These are phyloP conservation scores for Leucocoprinus sp. DNA, from an alignment of 768 basidiomycete genomes.

Conservation along the genomic window DNA sequence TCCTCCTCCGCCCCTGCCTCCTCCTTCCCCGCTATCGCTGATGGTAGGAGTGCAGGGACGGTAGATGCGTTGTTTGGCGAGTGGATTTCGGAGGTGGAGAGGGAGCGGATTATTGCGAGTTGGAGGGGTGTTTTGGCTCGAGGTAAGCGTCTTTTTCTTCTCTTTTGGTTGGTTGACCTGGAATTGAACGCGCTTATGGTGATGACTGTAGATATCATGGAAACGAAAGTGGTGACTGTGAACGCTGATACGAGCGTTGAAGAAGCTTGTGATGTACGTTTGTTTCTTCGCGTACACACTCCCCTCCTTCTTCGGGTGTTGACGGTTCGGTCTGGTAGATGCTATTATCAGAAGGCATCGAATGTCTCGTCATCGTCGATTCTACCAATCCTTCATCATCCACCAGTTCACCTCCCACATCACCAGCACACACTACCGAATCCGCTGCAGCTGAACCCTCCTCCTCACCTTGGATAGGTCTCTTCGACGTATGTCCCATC, in stretches of 20 bases:
- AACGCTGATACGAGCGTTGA: conserved; percentile 72
- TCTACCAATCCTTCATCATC: conserved; percentile 1
- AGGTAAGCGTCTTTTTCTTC: conserved; percentile 33
- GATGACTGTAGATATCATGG: conserved; percentile 50
- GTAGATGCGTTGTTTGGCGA: conserved; percentile 15
- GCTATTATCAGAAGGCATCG: conserved; percentile 38
- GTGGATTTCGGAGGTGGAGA: conserved; percentile 20
- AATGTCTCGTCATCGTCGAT: conserved; percentile 52
- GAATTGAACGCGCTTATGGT: neutral
- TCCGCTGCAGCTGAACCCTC: conserved; percentile 12
- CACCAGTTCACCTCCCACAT: neutral
- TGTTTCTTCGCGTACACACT: neutral
- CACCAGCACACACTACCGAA: neutral
- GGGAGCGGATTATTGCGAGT: conserved; percentile 41
- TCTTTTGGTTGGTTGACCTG: neutral
- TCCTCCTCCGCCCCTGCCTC: conserved; percentile 22
- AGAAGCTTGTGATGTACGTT: conserved; percentile 69
- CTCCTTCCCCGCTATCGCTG: conserved; percentile 17
- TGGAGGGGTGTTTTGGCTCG: conserved; percentile 52
- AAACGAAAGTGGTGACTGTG: conserved; percentile 56
- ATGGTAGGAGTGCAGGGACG: conserved; percentile 2
- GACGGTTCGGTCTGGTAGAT: neutral
- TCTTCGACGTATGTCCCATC: conserved; percentile 60
- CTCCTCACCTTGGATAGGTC: conserved; percentile 34
- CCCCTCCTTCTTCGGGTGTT: neutral